Evolutionary conservation across 1,284 basidiomycete genomes (phyloP), one percentile per base, ranked within the genome.

Genomic region (Puccinia coronata): DNA sequence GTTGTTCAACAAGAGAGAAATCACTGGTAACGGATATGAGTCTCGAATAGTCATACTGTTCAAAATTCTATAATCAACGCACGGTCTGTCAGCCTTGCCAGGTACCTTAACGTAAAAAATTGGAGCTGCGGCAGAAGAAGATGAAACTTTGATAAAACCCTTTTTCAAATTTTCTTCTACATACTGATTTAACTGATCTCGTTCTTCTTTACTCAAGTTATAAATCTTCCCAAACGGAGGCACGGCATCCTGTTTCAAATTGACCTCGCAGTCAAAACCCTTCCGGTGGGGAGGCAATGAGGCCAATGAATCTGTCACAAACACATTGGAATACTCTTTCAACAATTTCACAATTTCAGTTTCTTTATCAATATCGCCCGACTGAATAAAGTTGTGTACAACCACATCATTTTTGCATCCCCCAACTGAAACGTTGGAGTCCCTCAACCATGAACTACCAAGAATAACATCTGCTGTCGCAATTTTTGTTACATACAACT

Each of bases 61-160:
- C n/a, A n/a, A n/a, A n/a, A n/a, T n/a, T n/a, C n/a, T n/a, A 49
- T 76, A 76, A 25, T 76, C 73, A n/a, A n/a, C n/a, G n/a, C n/a
- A n/a, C n/a, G n/a, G n/a, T n/a, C n/a, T n/a, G n/a, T n/a, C n/a
- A n/a, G n/a, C n/a, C n/a, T n/a, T n/a, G n/a, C n/a, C n/a, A n/a
- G n/a, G n/a, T n/a, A n/a, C n/a, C n/a, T n/a, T n/a, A n/a, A n/a
- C n/a, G n/a, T n/a, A n/a, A n/a, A n/a, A n/a, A n/a, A n/a, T n/a
- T n/a, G n/a, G n/a, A n/a, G n/a, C n/a, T n/a, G n/a, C n/a, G n/a
- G n/a, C n/a, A n/a, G n/a, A n/a, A n/a, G n/a, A n/a, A n/a, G n/a
- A n/a, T n/a, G n/a, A n/a, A n/a, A n/a, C n/a, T n/a, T n/a, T 25
- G 47, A 76, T 76, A 49, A 76, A 76, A 39, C 73, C 73, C 49